These are phyloP conservation scores for Flagelloscypha sp. DNA, from an alignment of 768 basidiomycete genomes.

Conservation along the genomic window DNA sequence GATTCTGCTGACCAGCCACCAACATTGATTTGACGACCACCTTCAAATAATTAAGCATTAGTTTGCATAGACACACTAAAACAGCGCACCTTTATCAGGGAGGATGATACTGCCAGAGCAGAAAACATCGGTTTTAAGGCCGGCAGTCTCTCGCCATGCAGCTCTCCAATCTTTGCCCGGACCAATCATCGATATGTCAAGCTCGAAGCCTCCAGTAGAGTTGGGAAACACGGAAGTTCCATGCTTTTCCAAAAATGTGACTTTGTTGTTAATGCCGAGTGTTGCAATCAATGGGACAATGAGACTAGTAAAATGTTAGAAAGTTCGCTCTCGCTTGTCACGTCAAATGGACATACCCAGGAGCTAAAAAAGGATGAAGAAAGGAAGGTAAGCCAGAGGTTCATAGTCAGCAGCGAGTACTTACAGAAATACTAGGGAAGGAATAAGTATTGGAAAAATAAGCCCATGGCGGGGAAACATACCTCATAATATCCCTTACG, in stretches of 20 bases:
- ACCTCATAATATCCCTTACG: constrained; percentile 71
- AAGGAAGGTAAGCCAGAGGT: background rate
- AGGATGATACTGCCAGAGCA: constrained; percentile 67
- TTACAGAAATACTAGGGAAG: constrained; percentile 37
- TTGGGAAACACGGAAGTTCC: constrained; percentile 57
- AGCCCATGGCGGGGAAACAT: constrained; percentile 12
- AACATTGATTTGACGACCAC: constrained; percentile 14
- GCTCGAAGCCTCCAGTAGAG: constrained; percentile 72
- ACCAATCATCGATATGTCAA: constrained; percentile 51
- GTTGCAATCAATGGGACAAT: constrained; percentile 70
- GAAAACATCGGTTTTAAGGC: constrained; percentile 72
- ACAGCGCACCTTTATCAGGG: constrained; percentile 69
- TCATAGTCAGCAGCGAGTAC: constrained; percentile 9
- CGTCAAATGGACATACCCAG: constrained; percentile 31
- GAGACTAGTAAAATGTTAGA: constrained; percentile 34
- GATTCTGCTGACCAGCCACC: constrained; percentile 57
- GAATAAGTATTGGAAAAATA: background rate
- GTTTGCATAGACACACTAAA: no score
- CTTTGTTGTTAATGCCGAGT: constrained; percentile 75
- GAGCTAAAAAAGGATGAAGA: constrained; percentile 27
- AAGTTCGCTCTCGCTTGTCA: background rate
- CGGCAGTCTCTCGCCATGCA: constrained; percentile 74
- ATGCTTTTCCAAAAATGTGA: constrained; percentile 68
- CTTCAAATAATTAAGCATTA: no score
- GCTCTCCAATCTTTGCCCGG: constrained; percentile 30